These are phyloP conservation scores for Barnettozyma siamensis DNA, from an alignment of 805 yeast genomes.

Conservation along the genomic window DNA sequence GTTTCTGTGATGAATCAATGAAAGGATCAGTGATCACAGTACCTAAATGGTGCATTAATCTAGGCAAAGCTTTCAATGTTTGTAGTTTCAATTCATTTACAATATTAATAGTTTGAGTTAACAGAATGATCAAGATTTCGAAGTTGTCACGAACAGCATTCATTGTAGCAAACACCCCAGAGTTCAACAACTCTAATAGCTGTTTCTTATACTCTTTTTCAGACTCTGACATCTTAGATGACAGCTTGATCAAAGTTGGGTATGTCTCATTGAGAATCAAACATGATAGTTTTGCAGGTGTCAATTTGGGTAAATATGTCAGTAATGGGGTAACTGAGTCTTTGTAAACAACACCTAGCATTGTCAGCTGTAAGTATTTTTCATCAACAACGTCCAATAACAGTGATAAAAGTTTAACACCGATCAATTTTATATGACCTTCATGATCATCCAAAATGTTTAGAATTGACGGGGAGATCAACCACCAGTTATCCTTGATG, in stretches of 20 bases:
- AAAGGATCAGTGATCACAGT: conserved; percentile 21
- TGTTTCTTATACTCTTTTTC: not conserved
- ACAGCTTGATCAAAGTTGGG: conserved; percentile 14
- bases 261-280: conserved; percentile 14
- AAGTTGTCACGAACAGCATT: conserved; percentile 18
- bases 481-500: conserved; percentile 21
- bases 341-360: conserved; percentile 14
- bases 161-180: conserved; percentile 17
- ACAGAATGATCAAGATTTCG: conserved; percentile 9
- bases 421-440: conserved; percentile 20
- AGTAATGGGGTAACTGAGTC: conserved; percentile 21
- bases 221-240: not conserved
- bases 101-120: conserved; percentile 8
- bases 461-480: conserved; percentile 22
- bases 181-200: conserved; percentile 15
- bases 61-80: conserved; percentile 14
- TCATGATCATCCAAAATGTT: conserved; percentile 26
- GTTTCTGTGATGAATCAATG: conserved; percentile 11
- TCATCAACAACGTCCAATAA: conserved; percentile 16
- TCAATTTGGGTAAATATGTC: conserved; percentile 22
- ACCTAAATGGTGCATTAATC: conserved; percentile 20
- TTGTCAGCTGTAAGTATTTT: conserved; percentile 15
- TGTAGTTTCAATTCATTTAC: conserved; percentile 6
- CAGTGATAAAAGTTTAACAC: conserved; percentile 15
- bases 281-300: conserved; percentile 16